A percentile compares a stretch with the other conserved stretches of the same genome.
phyloP scores from a whole-genome alignment of 2,329 filamentous ascomycete genomes.

The Penicillium hesseltinei region DNA sequence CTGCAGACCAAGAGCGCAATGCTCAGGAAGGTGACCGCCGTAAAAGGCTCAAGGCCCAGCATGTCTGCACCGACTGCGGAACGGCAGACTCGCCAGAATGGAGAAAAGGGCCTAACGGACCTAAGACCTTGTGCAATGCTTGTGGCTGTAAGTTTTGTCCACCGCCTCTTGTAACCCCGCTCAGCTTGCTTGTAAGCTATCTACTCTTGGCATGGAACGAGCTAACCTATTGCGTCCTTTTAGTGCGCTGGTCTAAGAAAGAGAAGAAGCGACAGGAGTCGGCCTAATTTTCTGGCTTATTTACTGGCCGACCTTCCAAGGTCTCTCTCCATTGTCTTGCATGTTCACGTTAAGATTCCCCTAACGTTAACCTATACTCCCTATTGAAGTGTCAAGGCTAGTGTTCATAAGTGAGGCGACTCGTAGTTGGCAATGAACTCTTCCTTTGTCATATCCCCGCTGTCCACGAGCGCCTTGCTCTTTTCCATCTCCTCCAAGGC shows the following conservation, averaged over 20 bases:
- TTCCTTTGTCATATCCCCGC: too few relatives aligned
- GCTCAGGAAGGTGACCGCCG: slow-evolving; percentile 67
- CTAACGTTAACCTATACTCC: too few relatives aligned
- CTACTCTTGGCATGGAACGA: background rate
- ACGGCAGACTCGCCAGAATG: slow-evolving; percentile 93
- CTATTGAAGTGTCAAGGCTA: too few relatives aligned
- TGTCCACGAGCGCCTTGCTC: too few relatives aligned
- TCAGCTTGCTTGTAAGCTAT: background rate
- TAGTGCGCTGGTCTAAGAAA: slow-evolving; percentile 63
- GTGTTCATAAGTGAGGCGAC: too few relatives aligned
- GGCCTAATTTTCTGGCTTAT: slow-evolving; percentile 10
- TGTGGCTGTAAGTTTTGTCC: slow-evolving; percentile 67
- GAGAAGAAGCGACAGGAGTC: slow-evolving; percentile 66
- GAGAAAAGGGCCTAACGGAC: slow-evolving; percentile 88
- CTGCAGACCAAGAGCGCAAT: slow-evolving; percentile 63
- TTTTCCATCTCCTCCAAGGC: too few relatives aligned
- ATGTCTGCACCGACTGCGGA: slow-evolving; percentile 93
- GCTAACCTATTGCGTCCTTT: background rate
- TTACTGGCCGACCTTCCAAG: background rate
- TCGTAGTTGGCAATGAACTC: too few relatives aligned
- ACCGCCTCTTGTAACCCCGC: background rate
- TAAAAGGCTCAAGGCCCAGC: slow-evolving; percentile 89
- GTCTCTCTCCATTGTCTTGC: slow-evolving; percentile 6
- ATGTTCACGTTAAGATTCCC: slow-evolving; percentile 16
- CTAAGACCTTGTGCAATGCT: slow-evolving; percentile 93